These are phyloP conservation scores for Neofusicoccum laricinum DNA, from an alignment of 2,329 filamentous ascomycete species.

Conservation along the genomic window DNA sequence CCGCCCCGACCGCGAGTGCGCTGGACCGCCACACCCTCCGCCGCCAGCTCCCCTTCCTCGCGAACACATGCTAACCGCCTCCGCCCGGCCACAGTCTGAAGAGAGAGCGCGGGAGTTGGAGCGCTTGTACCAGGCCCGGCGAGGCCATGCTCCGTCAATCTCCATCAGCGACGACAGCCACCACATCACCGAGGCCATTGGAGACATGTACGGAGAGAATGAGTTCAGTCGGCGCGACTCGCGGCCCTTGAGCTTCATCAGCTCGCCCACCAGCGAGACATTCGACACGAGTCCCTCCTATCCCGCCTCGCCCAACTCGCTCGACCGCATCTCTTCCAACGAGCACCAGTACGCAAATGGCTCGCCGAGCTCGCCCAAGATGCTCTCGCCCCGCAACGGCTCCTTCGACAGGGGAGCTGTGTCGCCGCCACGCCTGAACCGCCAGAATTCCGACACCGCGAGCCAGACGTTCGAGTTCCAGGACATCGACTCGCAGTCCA, in stretches of 20 bases:
- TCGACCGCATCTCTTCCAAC: slow-evolving; percentile 21
- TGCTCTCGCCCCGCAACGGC: slow-evolving; percentile 17
- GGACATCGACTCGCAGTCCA: slow-evolving; percentile 84
- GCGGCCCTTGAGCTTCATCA: slow-evolving; percentile 74
- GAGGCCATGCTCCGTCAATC: slow-evolving; percentile 59
- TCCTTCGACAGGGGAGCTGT: slow-evolving; percentile 24
- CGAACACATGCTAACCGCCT: slow-evolving; percentile 28
- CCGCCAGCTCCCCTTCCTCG: slow-evolving; percentile 8
- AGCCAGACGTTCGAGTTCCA: slow-evolving; percentile 70
- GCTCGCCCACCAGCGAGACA: slow-evolving; percentile 52
- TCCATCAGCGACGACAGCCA: slow-evolving; percentile 85
- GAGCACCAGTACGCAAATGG: slow-evolving; percentile 17
- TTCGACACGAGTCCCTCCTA: slow-evolving; percentile 30
- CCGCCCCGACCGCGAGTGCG: not conserved
- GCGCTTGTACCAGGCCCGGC: slow-evolving; percentile 49
- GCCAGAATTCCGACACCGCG: slow-evolving; percentile 41
- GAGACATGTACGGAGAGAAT: slow-evolving; percentile 81
- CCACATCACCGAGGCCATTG: slow-evolving; percentile 92
- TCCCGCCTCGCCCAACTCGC: slow-evolving; percentile 26
- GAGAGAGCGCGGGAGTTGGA: slow-evolving; percentile 46
- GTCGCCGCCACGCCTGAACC: slow-evolving; percentile 40
- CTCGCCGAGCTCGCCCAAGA: slow-evolving; percentile 15
- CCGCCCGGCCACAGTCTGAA: slow-evolving; percentile 31
- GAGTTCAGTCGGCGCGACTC: slow-evolving; percentile 57
- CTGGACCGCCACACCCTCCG: slow-evolving; percentile 5